Base-by-base conservation (phyloP, 371 early-diverging fungal species). In the Globomyces sp. region DNA sequence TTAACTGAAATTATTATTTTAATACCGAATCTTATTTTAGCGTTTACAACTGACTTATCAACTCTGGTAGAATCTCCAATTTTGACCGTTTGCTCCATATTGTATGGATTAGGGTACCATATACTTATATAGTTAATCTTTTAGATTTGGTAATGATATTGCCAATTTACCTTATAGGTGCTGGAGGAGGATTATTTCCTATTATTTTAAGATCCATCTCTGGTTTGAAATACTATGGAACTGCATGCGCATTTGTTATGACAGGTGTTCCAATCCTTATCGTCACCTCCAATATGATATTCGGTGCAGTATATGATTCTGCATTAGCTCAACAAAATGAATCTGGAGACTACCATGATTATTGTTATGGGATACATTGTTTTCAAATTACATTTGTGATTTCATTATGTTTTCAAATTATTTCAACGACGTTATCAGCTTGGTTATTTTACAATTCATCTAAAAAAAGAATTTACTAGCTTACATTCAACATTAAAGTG, bases 211-310 rank as follows among this genome's bases (percentile, higher is more conserved):
- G 58, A 57, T 69, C 67, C 5, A 67, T 66, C 44, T 75, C 72
- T 63, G 75, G 75, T 3, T 6, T 60, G 8, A 39, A 46, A 40
- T 69, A 58, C 36, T 75, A 72, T 57, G 75, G 75, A 34, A 75
- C 72, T 1, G 75, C 75, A 5, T 70, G 65, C 24, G 69, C 68
- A 2, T 72, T 69, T 43, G 70, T 71, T 5, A 63, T 75, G 67
- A 51, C 63, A 1, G 62, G 58, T 24, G 75, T 75, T 11, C 75
- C 75, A 2, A 10, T 71, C 40, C 72, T 72, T 3, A 67, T 75
- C 13, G 36, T 75, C 11, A 11, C 57, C 6, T 72, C 69, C 39
- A 75, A 75, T 60, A 9, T 51, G 13, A 42, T 75, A 11, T 75
- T 68, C 13, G 55, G 55, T 5, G 2, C 10, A 2, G 55, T 55